Conservation (phyloP, 768 basidiomycete species). For the Russula lepida region DNA sequence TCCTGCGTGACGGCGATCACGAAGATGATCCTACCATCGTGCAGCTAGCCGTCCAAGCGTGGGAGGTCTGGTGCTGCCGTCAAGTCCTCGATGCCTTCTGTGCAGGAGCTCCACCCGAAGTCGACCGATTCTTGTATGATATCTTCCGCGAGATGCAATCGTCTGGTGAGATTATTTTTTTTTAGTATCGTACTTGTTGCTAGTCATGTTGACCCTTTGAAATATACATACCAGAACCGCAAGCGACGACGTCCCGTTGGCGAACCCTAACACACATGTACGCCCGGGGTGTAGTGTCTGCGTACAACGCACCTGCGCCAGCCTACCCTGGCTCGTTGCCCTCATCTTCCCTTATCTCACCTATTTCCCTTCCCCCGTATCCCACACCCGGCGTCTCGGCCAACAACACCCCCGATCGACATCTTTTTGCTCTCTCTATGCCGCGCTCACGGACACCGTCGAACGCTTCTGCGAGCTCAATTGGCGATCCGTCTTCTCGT, state of each 20-base stretch:
- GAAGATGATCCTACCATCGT: slow-evolving; percentile 30
- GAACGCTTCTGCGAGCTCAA: slow-evolving; percentile 18
- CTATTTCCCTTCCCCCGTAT: slow-evolving; percentile 18
- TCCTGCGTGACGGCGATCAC: slow-evolving; percentile 26
- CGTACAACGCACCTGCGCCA: slow-evolving; percentile 21
- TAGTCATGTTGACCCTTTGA: neutral
- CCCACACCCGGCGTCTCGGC: slow-evolving; percentile 16
- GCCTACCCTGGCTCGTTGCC: slow-evolving; percentile 21
- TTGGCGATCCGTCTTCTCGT: slow-evolving; percentile 1
- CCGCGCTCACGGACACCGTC: slow-evolving; percentile 12
- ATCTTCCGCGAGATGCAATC: slow-evolving; percentile 29
- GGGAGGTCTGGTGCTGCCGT: slow-evolving; percentile 30
- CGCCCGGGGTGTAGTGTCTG: slow-evolving; percentile 21
- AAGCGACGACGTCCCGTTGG: slow-evolving; percentile 32
- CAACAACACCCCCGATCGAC: slow-evolving; percentile 19
- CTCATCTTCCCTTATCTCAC: slow-evolving; percentile 19
- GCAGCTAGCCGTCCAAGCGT: slow-evolving; percentile 32
- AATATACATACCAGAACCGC: slow-evolving; percentile 25
- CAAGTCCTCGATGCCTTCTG: slow-evolving; percentile 29
- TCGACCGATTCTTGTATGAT: slow-evolving; percentile 25
- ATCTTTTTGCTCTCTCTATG: slow-evolving; percentile 14
- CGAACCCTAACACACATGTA: slow-evolving; percentile 30
- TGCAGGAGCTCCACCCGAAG: slow-evolving; percentile 27
- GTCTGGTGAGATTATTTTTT: slow-evolving; percentile 23
- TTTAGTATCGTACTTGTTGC: neutral